A percentile compares a stretch with the other conserved stretches of the same genome.
phyloP scores from a whole-genome alignment of 495 filamentous ascomycete genomes.

The Aspergillus funiculosus region DNA sequence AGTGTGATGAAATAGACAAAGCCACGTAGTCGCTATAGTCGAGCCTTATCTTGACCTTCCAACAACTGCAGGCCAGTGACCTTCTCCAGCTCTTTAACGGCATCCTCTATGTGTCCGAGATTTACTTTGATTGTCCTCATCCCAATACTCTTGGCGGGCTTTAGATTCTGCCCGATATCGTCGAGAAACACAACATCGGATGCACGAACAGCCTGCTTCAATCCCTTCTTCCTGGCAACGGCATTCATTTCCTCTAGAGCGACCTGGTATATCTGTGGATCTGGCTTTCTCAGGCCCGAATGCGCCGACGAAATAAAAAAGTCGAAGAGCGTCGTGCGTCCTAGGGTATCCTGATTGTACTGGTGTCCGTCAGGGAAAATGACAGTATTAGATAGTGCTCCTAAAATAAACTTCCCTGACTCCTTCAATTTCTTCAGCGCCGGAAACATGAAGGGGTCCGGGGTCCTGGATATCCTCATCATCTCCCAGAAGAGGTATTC shows the following conservation, averaged over 20 bases:
- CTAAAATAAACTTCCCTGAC: conserved; percentile 63
- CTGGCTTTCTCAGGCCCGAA: conserved; percentile 82
- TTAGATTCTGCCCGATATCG: conserved; percentile 93
- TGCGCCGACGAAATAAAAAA: conserved; percentile 81
- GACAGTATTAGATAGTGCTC: conserved; percentile 82
- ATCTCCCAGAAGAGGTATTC: conserved; percentile 84
- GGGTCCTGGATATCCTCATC: conserved; percentile 67
- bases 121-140: conserved; percentile 80
- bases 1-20: not conserved
- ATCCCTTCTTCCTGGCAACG: conserved; percentile 49
- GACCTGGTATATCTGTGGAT: conserved; percentile 70
- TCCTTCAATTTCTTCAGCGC: conserved; percentile 65
- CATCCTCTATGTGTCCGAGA: conserved; percentile 70
- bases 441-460: conserved; percentile 83
- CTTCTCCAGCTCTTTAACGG: conserved; percentile 62
- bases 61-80: conserved; percentile 51
- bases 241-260: conserved; percentile 60
- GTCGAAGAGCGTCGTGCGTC: conserved; percentile 61
- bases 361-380: conserved; percentile 67
- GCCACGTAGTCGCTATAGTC: conserved; percentile 23
- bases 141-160: conserved; percentile 66
- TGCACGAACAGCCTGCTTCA: conserved; percentile 51
- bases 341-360: conserved; percentile 41
- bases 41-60: conserved; percentile 38
- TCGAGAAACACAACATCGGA: conserved; percentile 82